Evolutionary conservation across 768 basidiomycete genomes (phyloP), one percentile per base, ranked within the genome.

Genomic region (Tremella fuciformis): DNA sequence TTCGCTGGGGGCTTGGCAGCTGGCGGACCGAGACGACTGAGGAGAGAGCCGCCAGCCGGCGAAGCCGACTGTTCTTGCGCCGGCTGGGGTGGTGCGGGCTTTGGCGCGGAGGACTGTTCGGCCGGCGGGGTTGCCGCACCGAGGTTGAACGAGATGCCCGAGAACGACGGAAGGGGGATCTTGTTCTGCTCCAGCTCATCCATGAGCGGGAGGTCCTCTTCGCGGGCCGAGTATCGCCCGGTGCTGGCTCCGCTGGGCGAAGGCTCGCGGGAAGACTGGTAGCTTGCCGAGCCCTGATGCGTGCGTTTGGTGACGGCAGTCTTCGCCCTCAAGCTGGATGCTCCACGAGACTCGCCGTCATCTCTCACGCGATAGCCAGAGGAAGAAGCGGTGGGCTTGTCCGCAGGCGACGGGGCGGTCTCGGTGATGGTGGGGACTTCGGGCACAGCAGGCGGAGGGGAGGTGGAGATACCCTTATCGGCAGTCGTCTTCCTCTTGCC

Each of bases 151-250:
- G 64, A 63, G 29, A 72, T 66, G 9, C 67, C 67, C 16, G 64
- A 65, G 44, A 73, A 65, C 13, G 66, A 65, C 21, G 65, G 65
- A 19, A 70, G 39, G 7, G 69, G 58, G 38, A 73, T 73, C 62
- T 69, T 70, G 25, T 60, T 29, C 26, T 66, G 58, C 41, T 68
- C 67, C 48, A 74, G 52, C 34, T 74, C 72, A 13, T 69, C 69
- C 67, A 74, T 67, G 21, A 57, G 58, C 34, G 72, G 72, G 44
- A 74, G 46, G 60, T 74, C 72, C 53, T 74, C 72, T 49, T 74
- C 72, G 22, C 59, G 58, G n/a, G 72, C 72, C 3, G 72, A 74
- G 52, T 58, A 74, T 24, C 72, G 49, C 16, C 72, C 72, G 13
- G 56, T 49, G 8, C 41, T 57, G 11, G 6, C 29, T 16, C 48